A percentile compares a stretch with the other conserved stretches of the same genome.
Evolutionary conservation across 2,329 filamentous ascomycete genomes (phyloP).

Genomic region (Talaromyces sp.): DNA sequence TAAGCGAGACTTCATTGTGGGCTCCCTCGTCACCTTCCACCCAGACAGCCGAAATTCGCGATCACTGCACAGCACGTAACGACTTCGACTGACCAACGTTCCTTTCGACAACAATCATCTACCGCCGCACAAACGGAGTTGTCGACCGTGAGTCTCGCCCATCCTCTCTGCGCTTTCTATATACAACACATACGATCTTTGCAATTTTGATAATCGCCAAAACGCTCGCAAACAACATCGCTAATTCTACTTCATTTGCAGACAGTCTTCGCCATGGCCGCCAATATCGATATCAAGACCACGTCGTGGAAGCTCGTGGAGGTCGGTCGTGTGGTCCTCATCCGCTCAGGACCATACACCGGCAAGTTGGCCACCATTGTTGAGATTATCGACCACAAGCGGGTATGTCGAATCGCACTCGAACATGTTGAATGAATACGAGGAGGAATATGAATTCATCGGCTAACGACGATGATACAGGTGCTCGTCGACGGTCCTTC

Average conservation of each 20-base stretch:
- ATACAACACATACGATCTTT: not conserved
- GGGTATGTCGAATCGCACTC: slow-evolving; percentile 66
- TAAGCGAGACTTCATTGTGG: slow-evolving; percentile 44
- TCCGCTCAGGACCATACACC: slow-evolving; percentile 75
- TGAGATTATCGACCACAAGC: slow-evolving; percentile 99
- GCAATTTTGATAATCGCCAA: not conserved
- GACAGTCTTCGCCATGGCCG: slow-evolving; percentile 71
- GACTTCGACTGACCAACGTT: slow-evolving; percentile 28
- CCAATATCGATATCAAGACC: slow-evolving; percentile 76
- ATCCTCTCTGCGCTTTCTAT: not conserved
- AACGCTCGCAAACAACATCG: not conserved
- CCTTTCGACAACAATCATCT: slow-evolving; percentile 40
- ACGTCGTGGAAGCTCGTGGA: slow-evolving; percentile 94
- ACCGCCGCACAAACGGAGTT: slow-evolving; percentile 35
- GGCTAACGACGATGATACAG: slow-evolving; percentile 47
- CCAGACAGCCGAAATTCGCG: slow-evolving; percentile 40
- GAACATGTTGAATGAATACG: not conserved
- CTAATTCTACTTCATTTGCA: slow-evolving; percentile 30
- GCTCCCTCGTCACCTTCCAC: slow-evolving; percentile 17
- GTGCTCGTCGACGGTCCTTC: slow-evolving; percentile 94
- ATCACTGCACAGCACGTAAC: slow-evolving; percentile 30
- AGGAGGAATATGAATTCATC: not conserved
- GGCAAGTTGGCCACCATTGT: slow-evolving; percentile 91
- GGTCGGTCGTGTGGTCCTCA: slow-evolving; percentile 94
- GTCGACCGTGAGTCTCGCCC: slow-evolving; percentile 41